Conservation (phyloP, 2,329 filamentous ascomycete species). For the Aspergillus sp. region DNA sequence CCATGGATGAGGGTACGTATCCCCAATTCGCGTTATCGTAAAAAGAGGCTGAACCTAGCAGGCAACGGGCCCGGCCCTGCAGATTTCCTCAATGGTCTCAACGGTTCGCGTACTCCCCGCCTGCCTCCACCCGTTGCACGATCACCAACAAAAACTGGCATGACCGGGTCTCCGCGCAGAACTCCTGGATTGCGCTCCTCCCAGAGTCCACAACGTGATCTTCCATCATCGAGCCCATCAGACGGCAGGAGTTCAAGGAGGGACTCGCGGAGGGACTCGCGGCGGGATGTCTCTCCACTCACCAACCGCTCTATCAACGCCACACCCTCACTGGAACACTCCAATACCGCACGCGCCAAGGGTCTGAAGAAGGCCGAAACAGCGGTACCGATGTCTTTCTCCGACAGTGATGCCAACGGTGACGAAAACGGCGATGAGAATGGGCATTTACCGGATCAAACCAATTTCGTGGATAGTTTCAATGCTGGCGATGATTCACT, state of each 20-base stretch:
- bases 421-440: constrained; percentile 31
- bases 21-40: not conserved
- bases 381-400: constrained; percentile 30
- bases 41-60: constrained; percentile 15
- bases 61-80: constrained; percentile 43
- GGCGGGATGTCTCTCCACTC: constrained; percentile 34
- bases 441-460: constrained; percentile 26
- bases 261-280: constrained; percentile 26
- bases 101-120: constrained; percentile 34
- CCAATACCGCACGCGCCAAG: constrained; percentile 23
- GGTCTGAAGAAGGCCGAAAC: constrained; percentile 20
- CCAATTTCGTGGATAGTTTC: constrained; percentile 27
- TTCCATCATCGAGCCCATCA: constrained; percentile 40
- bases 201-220: constrained; percentile 34
- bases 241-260: constrained; percentile 29
- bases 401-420: constrained; percentile 34
- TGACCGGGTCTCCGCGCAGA: constrained; percentile 44
- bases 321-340: constrained; percentile 25
- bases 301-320: constrained; percentile 37
- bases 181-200: constrained; percentile 45
- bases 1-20: constrained; percentile 60
- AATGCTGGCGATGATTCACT: constrained; percentile 26
- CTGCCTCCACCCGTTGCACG: constrained; percentile 43
- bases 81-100: constrained; percentile 39
- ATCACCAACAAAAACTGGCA: constrained; percentile 47